A percentile compares a stretch with the other conserved stretches of the same genome.
Evolutionary conservation across 139 green algal genomes (phyloP).

Genomic region (Chlorokybus atmophyticus): DNA sequence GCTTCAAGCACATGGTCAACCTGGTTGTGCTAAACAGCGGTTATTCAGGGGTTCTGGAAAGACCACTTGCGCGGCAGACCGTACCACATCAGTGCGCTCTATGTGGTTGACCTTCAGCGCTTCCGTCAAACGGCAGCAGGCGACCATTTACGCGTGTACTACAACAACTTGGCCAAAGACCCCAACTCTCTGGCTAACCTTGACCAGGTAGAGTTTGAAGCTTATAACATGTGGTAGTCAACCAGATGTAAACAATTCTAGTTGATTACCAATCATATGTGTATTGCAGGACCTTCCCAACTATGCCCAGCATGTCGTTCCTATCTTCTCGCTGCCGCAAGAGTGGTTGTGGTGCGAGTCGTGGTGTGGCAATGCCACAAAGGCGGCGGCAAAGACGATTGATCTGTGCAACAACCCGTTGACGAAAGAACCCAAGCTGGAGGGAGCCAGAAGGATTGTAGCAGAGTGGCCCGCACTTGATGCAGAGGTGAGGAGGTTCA

Average conservation of each 20-base stretch:
- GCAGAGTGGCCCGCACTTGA: constrained; percentile 75
- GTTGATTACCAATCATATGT: no score
- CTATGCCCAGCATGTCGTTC: constrained; percentile 80
- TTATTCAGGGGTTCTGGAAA: constrained; percentile 85
- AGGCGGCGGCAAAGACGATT: constrained; percentile 84
- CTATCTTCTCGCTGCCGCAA: constrained; percentile 74
- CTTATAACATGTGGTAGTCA: no score
- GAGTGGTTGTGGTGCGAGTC: constrained; percentile 99
- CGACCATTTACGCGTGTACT: constrained; percentile 65
- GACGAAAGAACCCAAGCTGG: constrained; percentile 98
- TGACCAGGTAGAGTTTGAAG: constrained; percentile 28
- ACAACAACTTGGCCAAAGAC: constrained; percentile 87
- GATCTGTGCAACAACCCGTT: constrained; percentile 99
- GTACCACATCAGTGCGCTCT: constrained; percentile 90
- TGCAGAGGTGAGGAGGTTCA: constrained; percentile 51
- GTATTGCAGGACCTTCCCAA: constrained; percentile 90
- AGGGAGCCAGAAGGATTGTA: constrained; percentile 75
- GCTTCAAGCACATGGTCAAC: no score
- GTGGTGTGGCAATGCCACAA: constrained; percentile 91
- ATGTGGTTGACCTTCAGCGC: constrained; percentile 85
- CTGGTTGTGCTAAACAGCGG: no score
- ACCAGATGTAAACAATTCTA: no score
- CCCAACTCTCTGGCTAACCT: constrained; percentile 92
- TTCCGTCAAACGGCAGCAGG: constrained; percentile 48
- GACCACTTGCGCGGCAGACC: constrained; percentile 78